A percentile compares a stretch with the other conserved stretches of the same genome.
These are phyloP conservation scores for Citropsis articulata DNA, from an alignment of 345 rosid genomes.

Conservation along the genomic window DNA sequence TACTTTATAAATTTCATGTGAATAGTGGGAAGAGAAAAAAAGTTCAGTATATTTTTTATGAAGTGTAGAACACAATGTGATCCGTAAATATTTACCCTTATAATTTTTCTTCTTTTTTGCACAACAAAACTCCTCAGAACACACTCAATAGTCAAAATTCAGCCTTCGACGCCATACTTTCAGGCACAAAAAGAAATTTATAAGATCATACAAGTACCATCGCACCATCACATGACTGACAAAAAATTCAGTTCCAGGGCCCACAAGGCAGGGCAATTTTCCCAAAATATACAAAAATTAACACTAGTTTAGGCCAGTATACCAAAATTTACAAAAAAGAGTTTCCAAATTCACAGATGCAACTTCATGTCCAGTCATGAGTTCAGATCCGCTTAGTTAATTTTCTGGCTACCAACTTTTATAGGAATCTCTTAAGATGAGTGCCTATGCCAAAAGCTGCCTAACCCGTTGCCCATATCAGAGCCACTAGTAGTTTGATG, in stretches of 20 bases:
- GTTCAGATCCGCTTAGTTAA: conserved; percentile 6
- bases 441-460: conserved; percentile 31
- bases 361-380: conserved; percentile 5
- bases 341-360: background rate
- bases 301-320: conserved; percentile 1
- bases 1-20: too few species aligned
- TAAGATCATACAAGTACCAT: background rate
- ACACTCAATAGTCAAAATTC: background rate
- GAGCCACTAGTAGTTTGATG: conserved; percentile 23
- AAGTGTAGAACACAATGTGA: too few species aligned
- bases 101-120: too few species aligned
- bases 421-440: conserved; percentile 13
- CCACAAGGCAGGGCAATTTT: background rate
- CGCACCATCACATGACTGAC: background rate
- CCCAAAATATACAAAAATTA: conserved; percentile 8
- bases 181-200: background rate
- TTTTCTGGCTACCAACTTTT: background rate
- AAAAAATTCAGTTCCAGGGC: background rate
- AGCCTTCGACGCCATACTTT: background rate
- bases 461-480: conserved; percentile 28
- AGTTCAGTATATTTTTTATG: too few species aligned
- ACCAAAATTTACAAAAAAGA: conserved; percentile 16
- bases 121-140: too few species aligned
- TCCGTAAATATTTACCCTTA: too few species aligned
- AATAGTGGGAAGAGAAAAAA: too few species aligned